phyloP scores from a whole-genome alignment of 345 rosid species.

The Syzygium jambos region DNA sequence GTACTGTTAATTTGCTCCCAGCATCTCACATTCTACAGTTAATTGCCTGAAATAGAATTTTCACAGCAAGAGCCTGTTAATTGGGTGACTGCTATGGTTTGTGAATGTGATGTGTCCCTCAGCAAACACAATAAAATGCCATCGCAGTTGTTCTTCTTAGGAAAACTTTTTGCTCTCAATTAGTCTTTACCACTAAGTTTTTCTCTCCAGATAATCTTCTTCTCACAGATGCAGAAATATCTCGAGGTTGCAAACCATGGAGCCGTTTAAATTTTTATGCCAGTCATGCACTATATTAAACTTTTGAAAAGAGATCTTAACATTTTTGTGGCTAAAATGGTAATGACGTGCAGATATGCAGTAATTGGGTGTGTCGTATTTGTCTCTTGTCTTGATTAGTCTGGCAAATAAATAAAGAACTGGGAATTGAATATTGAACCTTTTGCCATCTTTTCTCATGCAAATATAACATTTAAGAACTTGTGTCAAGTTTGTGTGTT shows the following conservation, averaged over 20 bases:
- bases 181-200: neutral
- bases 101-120: neutral
- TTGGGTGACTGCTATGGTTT: neutral
- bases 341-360: neutral
- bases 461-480: neutral
- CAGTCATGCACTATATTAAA: neutral
- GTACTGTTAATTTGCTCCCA: neutral
- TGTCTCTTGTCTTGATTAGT: neutral
- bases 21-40: neutral
- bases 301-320: neutral
- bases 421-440: neutral
- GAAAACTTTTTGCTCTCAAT: neutral
- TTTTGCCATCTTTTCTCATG: neutral
- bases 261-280: neutral
- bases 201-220: neutral
- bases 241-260: neutral
- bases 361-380: neutral
- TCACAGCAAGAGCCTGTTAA: neutral
- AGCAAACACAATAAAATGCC: neutral
- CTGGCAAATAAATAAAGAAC: neutral
- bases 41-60: neutral
- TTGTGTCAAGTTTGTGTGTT: neutral
- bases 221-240: neutral
- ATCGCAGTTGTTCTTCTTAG: neutral
- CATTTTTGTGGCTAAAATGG: neutral